A percentile compares a stretch with the other conserved stretches of the same genome.
Evolutionary conservation across 2,329 filamentous ascomycete species (phyloP).

Genomic region (Aspergillus aculeatus): DNA sequence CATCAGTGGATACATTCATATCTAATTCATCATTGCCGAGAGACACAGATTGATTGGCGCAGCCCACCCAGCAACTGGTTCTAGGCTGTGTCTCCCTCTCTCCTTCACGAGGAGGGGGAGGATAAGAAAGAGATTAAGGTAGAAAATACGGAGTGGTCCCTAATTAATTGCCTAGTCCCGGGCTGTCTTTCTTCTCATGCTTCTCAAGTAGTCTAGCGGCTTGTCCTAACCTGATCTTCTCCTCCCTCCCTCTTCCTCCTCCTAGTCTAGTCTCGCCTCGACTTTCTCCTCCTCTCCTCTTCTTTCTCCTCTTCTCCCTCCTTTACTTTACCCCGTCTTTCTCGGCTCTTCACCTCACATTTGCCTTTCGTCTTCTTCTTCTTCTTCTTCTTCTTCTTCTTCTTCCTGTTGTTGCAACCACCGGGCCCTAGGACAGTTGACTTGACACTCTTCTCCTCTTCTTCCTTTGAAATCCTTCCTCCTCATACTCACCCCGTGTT

Average conservation of each 20-base stretch:
- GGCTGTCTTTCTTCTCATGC: background rate
- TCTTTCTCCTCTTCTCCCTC: conserved; percentile 9
- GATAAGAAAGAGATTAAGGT: no score
- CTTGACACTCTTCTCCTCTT: background rate
- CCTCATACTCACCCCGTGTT: background rate
- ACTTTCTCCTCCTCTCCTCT: conserved; percentile 5
- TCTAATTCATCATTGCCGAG: no score
- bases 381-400: background rate
- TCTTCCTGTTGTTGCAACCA: background rate
- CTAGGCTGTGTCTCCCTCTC: no score
- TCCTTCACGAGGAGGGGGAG: background rate
- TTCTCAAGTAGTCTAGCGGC: background rate
- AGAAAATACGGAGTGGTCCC: no score
- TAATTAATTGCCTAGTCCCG: no score
- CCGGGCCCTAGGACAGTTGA: background rate
- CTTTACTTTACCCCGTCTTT: conserved; percentile 9
- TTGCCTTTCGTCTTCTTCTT: no score
- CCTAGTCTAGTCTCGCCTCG: conserved; percentile 9
- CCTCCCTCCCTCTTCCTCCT: conserved; percentile 8
- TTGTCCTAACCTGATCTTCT: background rate
- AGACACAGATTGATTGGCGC: no score
- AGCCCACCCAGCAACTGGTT: no score
- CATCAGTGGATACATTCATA: background rate
- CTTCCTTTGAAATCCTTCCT: background rate
- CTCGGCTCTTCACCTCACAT: conserved; percentile 1